Conservation (phyloP, 2,329 filamentous ascomycete genomes). For the Calonectria crousiana region DNA sequence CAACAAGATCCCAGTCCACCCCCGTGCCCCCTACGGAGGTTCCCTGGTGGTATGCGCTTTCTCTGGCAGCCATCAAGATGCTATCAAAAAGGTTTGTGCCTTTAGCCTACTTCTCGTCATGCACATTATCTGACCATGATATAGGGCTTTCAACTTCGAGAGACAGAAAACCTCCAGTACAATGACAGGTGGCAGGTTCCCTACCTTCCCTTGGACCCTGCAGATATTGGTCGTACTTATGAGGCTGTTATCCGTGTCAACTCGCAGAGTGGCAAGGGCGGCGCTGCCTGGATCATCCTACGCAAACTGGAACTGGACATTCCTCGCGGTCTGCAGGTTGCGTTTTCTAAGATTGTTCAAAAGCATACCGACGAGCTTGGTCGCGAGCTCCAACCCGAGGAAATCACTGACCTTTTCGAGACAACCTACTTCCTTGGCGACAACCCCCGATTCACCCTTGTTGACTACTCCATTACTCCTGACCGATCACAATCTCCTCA, state of each 20-base stretch:
- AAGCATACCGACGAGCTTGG: constrained; percentile 81
- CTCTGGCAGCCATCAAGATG: constrained; percentile 92
- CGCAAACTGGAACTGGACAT: constrained; percentile 91
- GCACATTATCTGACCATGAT: too few relatives aligned
- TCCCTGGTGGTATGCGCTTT: constrained; percentile 94
- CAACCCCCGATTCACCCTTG: constrained; percentile 85
- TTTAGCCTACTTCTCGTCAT: too few relatives aligned
- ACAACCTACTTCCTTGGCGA: constrained; percentile 85
- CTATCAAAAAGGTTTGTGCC: constrained; percentile 79
- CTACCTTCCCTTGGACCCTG: constrained; percentile 92
- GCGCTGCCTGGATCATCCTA: constrained; percentile 93
- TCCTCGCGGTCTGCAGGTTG: constrained; percentile 90
- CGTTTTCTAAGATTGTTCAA: constrained; percentile 91
- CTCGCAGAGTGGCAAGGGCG: constrained; percentile 94
- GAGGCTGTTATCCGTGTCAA: constrained; percentile 98
- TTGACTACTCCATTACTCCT: constrained; percentile 92
- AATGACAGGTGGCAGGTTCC: constrained; percentile 86
- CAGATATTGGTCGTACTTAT: constrained; percentile 96
- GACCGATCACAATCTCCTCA: constrained; percentile 77
- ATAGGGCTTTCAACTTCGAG: constrained; percentile 76
- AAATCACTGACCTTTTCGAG: constrained; percentile 92
- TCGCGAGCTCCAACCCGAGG: constrained; percentile 84
- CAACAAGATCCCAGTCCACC: constrained; percentile 95
- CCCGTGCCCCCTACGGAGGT: constrained; percentile 90
- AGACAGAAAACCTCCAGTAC: constrained; percentile 67